These are phyloP conservation scores for Pseudocercospora macadamiae DNA, from an alignment of 2,329 filamentous ascomycete genomes.

Conservation along the genomic window DNA sequence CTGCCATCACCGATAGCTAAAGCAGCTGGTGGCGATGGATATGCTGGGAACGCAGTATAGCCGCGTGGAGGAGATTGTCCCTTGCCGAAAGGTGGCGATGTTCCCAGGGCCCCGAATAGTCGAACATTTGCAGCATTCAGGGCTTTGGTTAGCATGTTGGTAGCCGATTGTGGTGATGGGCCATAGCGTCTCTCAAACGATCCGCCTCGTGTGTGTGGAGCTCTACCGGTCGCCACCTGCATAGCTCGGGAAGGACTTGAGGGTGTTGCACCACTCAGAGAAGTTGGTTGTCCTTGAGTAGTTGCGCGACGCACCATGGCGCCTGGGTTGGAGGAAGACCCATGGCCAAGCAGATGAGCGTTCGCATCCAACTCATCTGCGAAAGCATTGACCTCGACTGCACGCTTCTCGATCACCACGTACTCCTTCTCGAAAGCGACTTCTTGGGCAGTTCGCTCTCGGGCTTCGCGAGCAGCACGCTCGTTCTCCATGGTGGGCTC, in stretches of 20 bases:
- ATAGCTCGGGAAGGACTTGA: slow-evolving; percentile 72
- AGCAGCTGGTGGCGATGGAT: slow-evolving; percentile 71
- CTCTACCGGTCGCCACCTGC: slow-evolving; percentile 70
- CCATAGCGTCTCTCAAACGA: slow-evolving; percentile 84
- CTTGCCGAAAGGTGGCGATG: slow-evolving; percentile 62
- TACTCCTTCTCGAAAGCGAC: slow-evolving; percentile 92
- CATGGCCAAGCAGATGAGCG: slow-evolving; percentile 48
- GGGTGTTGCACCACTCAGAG: slow-evolving; percentile 67
- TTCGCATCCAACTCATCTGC: slow-evolving; percentile 86
- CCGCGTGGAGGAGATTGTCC: slow-evolving; percentile 73
- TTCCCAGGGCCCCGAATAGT: slow-evolving; percentile 68
- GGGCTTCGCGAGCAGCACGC: slow-evolving; percentile 47
- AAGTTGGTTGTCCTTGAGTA: slow-evolving; percentile 72
- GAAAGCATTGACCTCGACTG: slow-evolving; percentile 95
- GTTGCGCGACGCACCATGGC: slow-evolving; percentile 75
- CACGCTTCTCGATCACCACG: slow-evolving; percentile 90
- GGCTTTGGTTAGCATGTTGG: slow-evolving; percentile 91
- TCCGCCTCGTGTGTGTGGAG: slow-evolving; percentile 72
- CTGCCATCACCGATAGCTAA: slow-evolving; percentile 65
- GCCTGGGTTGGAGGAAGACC: slow-evolving; percentile 55
- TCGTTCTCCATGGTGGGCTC: slow-evolving; percentile 41
- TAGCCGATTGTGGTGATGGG: slow-evolving; percentile 72
- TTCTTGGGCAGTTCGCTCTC: slow-evolving; percentile 76
- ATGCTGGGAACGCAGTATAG: slow-evolving; percentile 81
- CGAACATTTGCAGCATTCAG: slow-evolving; percentile 88